Conservation (phyloP, 441 rosid species). For the Hypseocharis bilobata region DNA sequence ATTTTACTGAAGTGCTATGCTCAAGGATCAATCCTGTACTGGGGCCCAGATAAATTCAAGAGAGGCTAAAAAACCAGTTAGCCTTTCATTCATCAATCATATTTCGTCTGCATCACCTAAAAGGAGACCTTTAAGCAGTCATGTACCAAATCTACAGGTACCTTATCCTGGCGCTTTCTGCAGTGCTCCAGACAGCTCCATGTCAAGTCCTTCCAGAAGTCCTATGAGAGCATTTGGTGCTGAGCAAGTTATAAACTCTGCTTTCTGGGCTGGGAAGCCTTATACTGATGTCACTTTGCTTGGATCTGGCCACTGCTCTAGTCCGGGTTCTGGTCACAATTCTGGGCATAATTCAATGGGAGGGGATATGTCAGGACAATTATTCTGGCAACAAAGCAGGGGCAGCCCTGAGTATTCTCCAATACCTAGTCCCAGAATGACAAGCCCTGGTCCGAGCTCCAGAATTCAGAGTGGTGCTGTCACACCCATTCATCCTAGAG, state of each 20-base stretch:
- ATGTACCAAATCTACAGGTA: slow-evolving; percentile 35
- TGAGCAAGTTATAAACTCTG: slow-evolving; percentile 37
- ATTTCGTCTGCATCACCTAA: slow-evolving; percentile 33
- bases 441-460: slow-evolving; percentile 48
- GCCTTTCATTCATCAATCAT: slow-evolving; percentile 29
- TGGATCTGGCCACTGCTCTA: slow-evolving; percentile 45
- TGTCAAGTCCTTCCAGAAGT: slow-evolving; percentile 52
- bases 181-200: slow-evolving; percentile 47
- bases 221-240: slow-evolving; percentile 39
- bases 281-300: slow-evolving; percentile 46
- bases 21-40: slow-evolving; percentile 29
- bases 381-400: slow-evolving; percentile 48
- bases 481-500: slow-evolving; percentile 48
- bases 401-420: slow-evolving; percentile 55
- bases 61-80: slow-evolving; percentile 33
- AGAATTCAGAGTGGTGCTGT: slow-evolving; percentile 53
- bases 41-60: slow-evolving; percentile 24
- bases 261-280: slow-evolving; percentile 41
- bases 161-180: slow-evolving; percentile 32
- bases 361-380: slow-evolving; percentile 41
- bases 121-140: slow-evolving; percentile 31
- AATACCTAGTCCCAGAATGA: slow-evolving; percentile 43
- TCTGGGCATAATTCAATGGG: slow-evolving; percentile 48
- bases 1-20: slow-evolving; percentile 27
- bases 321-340: slow-evolving; percentile 48